phyloP scores from a whole-genome alignment of 2,329 filamentous ascomycete genomes.

The Tolypocladium tropicale region DNA sequence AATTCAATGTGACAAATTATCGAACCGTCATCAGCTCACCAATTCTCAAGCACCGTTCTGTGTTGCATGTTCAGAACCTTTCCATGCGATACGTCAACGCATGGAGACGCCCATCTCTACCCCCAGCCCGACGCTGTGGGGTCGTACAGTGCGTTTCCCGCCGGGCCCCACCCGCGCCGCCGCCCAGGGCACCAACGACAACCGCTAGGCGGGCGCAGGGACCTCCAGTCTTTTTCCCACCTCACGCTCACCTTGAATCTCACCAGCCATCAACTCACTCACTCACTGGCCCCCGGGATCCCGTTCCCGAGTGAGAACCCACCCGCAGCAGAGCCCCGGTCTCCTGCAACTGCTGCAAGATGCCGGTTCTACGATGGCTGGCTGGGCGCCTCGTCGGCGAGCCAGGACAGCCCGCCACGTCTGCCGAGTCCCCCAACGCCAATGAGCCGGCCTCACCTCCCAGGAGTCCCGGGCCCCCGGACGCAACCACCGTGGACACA shows the following conservation, averaged over 20 bases:
- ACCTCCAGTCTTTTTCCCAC: neutral
- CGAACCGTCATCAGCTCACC: neutral
- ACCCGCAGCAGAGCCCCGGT: neutral
- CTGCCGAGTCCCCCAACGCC: neutral
- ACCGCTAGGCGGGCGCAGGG: neutral
- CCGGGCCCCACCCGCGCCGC: too few relatives aligned
- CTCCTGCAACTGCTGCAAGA: neutral
- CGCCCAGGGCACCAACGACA: neutral
- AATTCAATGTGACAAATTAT: too few relatives aligned
- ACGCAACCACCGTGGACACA: neutral
- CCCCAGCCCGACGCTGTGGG: neutral
- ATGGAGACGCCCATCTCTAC: neutral
- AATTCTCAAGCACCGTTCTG: neutral
- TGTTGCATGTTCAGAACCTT: neutral
- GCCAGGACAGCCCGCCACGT: neutral
- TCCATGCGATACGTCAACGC: neutral
- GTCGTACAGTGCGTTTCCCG: too few relatives aligned
- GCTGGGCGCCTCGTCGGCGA: neutral
- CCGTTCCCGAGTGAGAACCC: neutral
- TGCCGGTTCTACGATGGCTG: neutral
- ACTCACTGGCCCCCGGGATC: too few relatives aligned
- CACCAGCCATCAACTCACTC: neutral
- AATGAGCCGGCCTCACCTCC: neutral
- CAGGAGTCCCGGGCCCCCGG: too few relatives aligned
- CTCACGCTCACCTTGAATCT: neutral